These are phyloP conservation scores for Amanita subjunquillea DNA, from an alignment of 768 basidiomycete genomes.

Conservation along the genomic window DNA sequence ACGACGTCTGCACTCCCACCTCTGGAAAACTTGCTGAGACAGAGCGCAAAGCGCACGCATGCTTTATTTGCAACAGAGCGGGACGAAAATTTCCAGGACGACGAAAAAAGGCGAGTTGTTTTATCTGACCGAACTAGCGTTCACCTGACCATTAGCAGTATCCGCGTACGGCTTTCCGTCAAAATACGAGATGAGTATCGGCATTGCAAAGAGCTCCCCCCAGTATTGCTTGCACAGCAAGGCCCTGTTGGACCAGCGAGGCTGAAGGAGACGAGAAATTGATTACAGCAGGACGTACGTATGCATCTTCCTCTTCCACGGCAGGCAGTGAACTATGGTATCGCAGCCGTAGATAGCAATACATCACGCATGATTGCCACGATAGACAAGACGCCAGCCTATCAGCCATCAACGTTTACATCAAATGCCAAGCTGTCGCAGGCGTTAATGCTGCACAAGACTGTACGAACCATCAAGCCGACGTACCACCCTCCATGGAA, in stretches of 20 bases:
- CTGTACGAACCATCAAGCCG: constrained; percentile 88
- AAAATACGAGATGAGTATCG: constrained; percentile 89
- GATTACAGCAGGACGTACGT: constrained; percentile 63
- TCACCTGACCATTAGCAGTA: constrained; percentile 25
- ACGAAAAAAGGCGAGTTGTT: constrained; percentile 53
- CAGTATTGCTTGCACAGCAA: constrained; percentile 73
- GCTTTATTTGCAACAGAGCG: constrained; percentile 59
- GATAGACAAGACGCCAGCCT: constrained; percentile 64
- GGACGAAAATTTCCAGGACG: constrained; percentile 50
- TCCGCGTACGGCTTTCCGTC: constrained; percentile 64
- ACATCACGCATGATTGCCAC: constrained; percentile 62
- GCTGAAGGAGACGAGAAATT: constrained; percentile 50
- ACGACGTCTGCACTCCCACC: constrained; percentile 45
- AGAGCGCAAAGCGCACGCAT: constrained; percentile 61
- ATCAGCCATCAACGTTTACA: constrained; percentile 61
- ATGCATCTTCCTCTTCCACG: constrained; percentile 6
- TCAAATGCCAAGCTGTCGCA: constrained; percentile 67
- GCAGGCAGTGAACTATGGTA: background rate
- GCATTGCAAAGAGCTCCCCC: constrained; percentile 76
- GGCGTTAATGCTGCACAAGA: constrained; percentile 87
- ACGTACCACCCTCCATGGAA: constrained; percentile 97
- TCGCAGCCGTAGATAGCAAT: constrained; percentile 32
- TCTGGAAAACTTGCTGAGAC: constrained; percentile 53
- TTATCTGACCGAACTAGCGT: background rate
- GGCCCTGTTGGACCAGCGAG: constrained; percentile 71